Conservation (phyloP, 2,329 filamentous ascomycete genomes). For the Nemania sp. region DNA sequence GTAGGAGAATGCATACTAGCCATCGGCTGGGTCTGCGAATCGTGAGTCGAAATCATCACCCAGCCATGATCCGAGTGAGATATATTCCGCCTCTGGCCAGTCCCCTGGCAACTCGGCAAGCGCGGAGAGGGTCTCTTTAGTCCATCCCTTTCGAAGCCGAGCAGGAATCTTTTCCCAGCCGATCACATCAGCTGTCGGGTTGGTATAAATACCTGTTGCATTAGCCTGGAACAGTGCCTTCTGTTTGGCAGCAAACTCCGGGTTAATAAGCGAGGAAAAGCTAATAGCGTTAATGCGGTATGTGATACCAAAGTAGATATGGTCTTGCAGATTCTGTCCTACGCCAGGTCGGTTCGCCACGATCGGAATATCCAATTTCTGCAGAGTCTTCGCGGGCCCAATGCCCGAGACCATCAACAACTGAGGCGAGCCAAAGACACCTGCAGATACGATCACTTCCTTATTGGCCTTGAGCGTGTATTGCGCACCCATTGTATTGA, state of each 20-base stretch:
- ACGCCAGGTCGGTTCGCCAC: slow-evolving; percentile 60
- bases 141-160: slow-evolving; percentile 27
- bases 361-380: slow-evolving; percentile 50
- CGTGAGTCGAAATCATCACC: slow-evolving; percentile 35
- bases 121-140: slow-evolving; percentile 22
- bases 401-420: slow-evolving; percentile 46
- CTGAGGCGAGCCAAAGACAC: slow-evolving; percentile 67
- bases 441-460: slow-evolving; percentile 59
- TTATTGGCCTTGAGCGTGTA: slow-evolving; percentile 24
- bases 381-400: slow-evolving; percentile 40
- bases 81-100: slow-evolving; percentile 44
- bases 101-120: slow-evolving; percentile 37
- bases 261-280: slow-evolving; percentile 34
- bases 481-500: slow-evolving; percentile 20
- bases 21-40: slow-evolving; percentile 32
- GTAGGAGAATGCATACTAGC: slow-evolving; percentile 2
- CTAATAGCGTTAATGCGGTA: slow-evolving; percentile 42
- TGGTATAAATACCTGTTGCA: slow-evolving; percentile 35
- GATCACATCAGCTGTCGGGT: slow-evolving; percentile 33
- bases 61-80: slow-evolving; percentile 32
- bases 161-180: slow-evolving; percentile 41
- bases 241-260: slow-evolving; percentile 29
- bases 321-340: slow-evolving; percentile 64
- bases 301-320: slow-evolving; percentile 41
- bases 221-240: slow-evolving; percentile 32